Conservation (phyloP, 495 filamentous ascomycete species). For the Clohesyomyces aquaticus region DNA sequence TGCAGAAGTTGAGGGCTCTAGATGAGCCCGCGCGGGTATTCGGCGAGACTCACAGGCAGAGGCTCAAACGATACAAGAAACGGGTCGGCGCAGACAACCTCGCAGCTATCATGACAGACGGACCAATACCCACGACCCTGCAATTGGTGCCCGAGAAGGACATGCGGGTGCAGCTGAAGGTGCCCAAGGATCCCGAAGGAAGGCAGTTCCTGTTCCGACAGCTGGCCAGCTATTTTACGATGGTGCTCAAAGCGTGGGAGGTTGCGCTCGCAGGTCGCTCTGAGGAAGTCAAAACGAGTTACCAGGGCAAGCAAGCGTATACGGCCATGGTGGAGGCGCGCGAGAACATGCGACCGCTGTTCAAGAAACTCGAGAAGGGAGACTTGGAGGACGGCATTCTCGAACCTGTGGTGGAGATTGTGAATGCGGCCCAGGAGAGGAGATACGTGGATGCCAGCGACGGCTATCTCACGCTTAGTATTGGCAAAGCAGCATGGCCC, state of each 20-base stretch:
- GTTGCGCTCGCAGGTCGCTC: slow-evolving; percentile 70
- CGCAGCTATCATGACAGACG: slow-evolving; percentile 47
- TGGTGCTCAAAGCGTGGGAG: slow-evolving; percentile 90
- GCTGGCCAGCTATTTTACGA: slow-evolving; percentile 87
- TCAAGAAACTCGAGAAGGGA: slow-evolving; percentile 79
- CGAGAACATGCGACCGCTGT: slow-evolving; percentile 88
- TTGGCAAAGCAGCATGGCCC: slow-evolving; percentile 98
- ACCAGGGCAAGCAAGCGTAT: slow-evolving; percentile 74
- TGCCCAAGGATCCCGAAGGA: slow-evolving; percentile 56
- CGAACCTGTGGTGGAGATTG: slow-evolving; percentile 89
- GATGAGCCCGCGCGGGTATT: slow-evolving; percentile 77
- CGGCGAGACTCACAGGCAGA: slow-evolving; percentile 74
- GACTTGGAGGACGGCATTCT: slow-evolving; percentile 79
- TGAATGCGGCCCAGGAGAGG: slow-evolving; percentile 81
- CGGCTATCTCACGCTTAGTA: slow-evolving; percentile 87
- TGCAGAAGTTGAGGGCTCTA: slow-evolving; percentile 66
- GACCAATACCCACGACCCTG: slow-evolving; percentile 73
- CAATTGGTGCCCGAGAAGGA: slow-evolving; percentile 76
- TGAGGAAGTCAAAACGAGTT: slow-evolving; percentile 66
- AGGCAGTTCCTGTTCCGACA: slow-evolving; percentile 78
- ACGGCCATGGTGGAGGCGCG: slow-evolving; percentile 78
- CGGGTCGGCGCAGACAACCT: slow-evolving; percentile 60
- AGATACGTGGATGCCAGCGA: slow-evolving; percentile 97
- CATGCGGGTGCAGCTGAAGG: slow-evolving; percentile 74
- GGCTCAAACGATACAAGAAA: slow-evolving; percentile 69